phyloP scores from a whole-genome alignment of 805 yeast species.

The Candida boleticola region DNA sequence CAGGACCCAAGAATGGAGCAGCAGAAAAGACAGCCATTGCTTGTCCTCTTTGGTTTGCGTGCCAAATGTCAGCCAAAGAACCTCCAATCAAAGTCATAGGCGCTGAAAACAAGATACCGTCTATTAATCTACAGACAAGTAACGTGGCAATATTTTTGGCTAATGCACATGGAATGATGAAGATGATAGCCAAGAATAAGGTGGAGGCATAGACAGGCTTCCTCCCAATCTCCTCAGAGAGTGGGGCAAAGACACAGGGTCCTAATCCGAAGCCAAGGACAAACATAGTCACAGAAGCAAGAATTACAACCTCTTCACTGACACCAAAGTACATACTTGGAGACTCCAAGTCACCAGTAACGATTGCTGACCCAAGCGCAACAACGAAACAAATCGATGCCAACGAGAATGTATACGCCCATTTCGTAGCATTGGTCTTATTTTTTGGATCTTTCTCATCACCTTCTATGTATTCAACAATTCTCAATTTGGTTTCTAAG shows the following conservation, averaged over 20 bases:
- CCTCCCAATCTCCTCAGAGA: constrained; percentile 56
- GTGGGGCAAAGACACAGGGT: constrained; percentile 54
- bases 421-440: constrained; percentile 10
- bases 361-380: constrained; percentile 22
- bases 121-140: constrained; percentile 37
- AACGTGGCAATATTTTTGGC: constrained; percentile 56
- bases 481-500: constrained; percentile 11
- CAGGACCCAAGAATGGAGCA: constrained; percentile 63
- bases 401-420: constrained; percentile 16
- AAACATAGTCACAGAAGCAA: constrained; percentile 44
- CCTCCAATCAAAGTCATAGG: constrained; percentile 49
- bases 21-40: constrained; percentile 49
- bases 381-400: constrained; percentile 20
- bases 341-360: constrained; percentile 17
- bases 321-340: constrained; percentile 17
- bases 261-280: constrained; percentile 59
- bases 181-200: constrained; percentile 47
- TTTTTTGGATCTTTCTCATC: constrained; percentile 17
- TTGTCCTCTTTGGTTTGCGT: constrained; percentile 34
- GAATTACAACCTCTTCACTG: constrained; percentile 19
- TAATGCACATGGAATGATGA: constrained; percentile 54
- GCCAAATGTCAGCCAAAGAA: constrained; percentile 41
- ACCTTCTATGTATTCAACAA: constrained; percentile 17
- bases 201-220: constrained; percentile 43
- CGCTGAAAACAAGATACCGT: constrained; percentile 41